These are phyloP conservation scores for Persicaria tinctoria DNA, from an alignment of 148 eudicot species.

Conservation along the genomic window DNA sequence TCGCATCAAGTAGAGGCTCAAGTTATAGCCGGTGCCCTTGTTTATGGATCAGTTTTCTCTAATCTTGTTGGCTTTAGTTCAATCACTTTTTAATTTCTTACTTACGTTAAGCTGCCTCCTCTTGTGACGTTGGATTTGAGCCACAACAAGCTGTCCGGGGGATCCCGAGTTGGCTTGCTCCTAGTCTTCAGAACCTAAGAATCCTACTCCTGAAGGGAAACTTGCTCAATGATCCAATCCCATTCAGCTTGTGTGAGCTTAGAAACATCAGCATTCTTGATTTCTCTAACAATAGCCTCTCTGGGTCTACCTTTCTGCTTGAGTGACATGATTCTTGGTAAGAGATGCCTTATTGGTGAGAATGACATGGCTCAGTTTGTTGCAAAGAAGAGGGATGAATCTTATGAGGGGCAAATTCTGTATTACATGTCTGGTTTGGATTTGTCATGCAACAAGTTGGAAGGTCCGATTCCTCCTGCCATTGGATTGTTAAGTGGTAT, in stretches of 20 bases:
- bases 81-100: too few relatives aligned
- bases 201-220: background rate
- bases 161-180: background rate
- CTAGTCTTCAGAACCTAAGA: constrained; percentile 7
- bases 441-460: constrained; percentile 13
- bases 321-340: constrained; percentile 2
- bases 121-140: background rate
- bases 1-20: too few relatives aligned
- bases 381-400: constrained; percentile 17
- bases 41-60: too few relatives aligned
- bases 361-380: constrained; percentile 11
- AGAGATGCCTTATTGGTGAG: background rate
- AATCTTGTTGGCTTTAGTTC: too few relatives aligned
- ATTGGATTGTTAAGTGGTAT: constrained; percentile 16
- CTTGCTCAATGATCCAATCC: background rate
- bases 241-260: background rate
- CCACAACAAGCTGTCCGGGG: background rate
- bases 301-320: constrained; percentile 11
- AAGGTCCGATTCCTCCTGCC: constrained; percentile 10
- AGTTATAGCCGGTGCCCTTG: too few relatives aligned
- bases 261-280: constrained; percentile 15
- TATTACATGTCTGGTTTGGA: constrained; percentile 24
- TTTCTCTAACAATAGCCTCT: constrained; percentile 14
- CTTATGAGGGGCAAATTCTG: constrained; percentile 15
- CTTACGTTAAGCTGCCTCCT: background rate